Conservation (phyloP, 1,284 basidiomycete species). For the Ceratobasidium sp. region DNA sequence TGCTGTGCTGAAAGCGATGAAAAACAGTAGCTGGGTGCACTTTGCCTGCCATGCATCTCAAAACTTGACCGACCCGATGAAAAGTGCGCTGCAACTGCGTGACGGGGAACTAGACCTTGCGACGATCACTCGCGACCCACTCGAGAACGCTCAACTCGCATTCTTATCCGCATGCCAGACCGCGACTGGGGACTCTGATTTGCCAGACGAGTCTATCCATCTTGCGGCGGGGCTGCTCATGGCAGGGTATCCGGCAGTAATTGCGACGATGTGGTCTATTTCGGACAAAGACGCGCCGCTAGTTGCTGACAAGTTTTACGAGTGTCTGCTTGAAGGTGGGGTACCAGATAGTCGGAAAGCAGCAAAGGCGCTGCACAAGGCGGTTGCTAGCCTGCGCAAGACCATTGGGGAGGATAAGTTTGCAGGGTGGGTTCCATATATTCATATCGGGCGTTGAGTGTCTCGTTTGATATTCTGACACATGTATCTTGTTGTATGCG, state of each 20-base stretch:
- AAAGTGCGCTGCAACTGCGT: no score
- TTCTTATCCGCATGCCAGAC: no score
- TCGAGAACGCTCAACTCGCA: no score
- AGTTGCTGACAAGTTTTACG: neutral
- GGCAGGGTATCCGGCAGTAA: neutral
- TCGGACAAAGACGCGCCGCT: no score
- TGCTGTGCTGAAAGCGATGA: no score
- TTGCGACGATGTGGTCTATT: neutral
- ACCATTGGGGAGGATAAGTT: neutral
- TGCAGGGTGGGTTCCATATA: neutral
- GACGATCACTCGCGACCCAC: no score
- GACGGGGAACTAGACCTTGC: no score
- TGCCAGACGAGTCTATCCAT: neutral
- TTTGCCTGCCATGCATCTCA: no score
- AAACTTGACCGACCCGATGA: no score
- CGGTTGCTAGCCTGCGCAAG: neutral
- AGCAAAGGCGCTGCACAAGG: neutral
- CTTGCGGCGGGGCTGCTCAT: neutral
- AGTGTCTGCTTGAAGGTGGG: neutral
- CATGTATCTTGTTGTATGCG: no score
- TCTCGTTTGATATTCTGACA: no score
- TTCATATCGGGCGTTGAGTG: constrained; percentile 7
- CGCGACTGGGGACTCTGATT: neutral
- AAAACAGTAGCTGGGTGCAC: no score
- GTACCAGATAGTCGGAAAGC: neutral